These are phyloP conservation scores for sunflower (Helianthus annuus) DNA, from an alignment of 129 eudicot genomes.

Conservation along the genomic window DNA sequence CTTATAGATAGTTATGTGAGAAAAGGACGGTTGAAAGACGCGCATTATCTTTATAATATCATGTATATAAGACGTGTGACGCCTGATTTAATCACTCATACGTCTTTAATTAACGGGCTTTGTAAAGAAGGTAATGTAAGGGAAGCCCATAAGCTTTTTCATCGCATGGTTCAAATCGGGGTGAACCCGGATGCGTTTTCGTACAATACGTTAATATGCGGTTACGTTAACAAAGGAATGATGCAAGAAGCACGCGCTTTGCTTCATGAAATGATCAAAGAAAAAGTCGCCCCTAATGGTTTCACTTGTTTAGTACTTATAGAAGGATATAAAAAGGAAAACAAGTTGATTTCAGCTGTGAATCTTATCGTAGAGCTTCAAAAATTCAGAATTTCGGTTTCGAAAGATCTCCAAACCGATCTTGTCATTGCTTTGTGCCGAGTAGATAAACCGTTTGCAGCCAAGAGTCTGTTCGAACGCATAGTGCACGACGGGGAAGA, in stretches of 20 bases:
- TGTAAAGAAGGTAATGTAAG: conserved; percentile 74
- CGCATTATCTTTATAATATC: conserved; percentile 65
- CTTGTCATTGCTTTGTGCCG: conserved; percentile 59
- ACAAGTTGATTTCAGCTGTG: conserved; percentile 65
- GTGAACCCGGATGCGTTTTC: conserved; percentile 59
- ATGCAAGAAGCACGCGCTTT: conserved; percentile 74
- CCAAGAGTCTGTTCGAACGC: conserved; percentile 65
- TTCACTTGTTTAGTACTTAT: conserved; percentile 65
- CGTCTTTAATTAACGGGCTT: conserved; percentile 72
- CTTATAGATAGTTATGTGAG: conserved; percentile 67
- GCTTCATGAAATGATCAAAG: conserved; percentile 70
- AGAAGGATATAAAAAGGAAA: conserved; percentile 68
- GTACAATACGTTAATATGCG: conserved; percentile 77
- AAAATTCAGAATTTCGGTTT: conserved; percentile 51
- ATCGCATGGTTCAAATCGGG: conserved; percentile 66
- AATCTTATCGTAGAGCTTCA: conserved; percentile 72
- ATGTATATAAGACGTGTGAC: conserved; percentile 68
- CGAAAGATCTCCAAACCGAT: conserved; percentile 46
- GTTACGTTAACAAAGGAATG: conserved; percentile 84
- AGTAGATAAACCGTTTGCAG: conserved; percentile 77
- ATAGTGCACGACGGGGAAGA: conserved; percentile 49
- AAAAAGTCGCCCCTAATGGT: conserved; percentile 50
- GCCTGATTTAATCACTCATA: conserved; percentile 82
- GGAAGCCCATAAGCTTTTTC: conserved; percentile 71
- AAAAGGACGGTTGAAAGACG: conserved; percentile 67